Evolutionary conservation across 2,329 filamentous ascomycete genomes (phyloP), one percentile per base, ranked within the genome.

Genomic region (Penicillium sp.): DNA sequence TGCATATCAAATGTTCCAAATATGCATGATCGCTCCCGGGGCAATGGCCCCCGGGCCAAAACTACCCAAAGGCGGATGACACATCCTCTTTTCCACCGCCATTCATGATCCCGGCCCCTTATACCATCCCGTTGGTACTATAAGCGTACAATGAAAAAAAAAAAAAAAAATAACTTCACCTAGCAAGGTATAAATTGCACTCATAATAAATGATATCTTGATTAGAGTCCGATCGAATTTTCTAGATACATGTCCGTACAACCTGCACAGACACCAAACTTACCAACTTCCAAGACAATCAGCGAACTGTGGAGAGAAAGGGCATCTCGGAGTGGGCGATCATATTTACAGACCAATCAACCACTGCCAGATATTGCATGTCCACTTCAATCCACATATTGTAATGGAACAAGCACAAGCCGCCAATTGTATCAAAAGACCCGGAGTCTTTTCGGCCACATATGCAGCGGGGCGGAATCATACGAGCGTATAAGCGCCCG

Each of bases 11-110:
- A 22, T 22, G 22, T 22, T 22, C 7, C 26, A 12, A 31, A 31
- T 31, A 12, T 31, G 22, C 45, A 54, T 47, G 5, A 19, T 16
- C 4, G n/a, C 26, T 25, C 52, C 52, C 52, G 40, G 9, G 9
- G 26, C 52, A 55, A 35, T 30, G 52, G 48, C 30, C 45, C 22
- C 22, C 22, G 22, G 22, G 22, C 22, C 22, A 22, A 22, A 22
- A 4, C 22, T 22, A 22, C 22, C 3, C 4, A 22, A 22, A 22
- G 22, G 22, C 22, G 30, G 50, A 33, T 35, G 26, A 17, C 25
- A 46, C 16, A n/a, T n/a, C 31, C 41, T 14, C 40, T 19, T 47
- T 31, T 41, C 53, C 47, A 43, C 47, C 36, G 43, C 51, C 37
- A 49, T 33, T 26, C 26, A 10, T 35, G 8, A 19, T 28, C 1